Evolutionary conservation across 2,329 filamentous ascomycete species (phyloP), one percentile per base, ranked within the genome.

Genomic region (Ophiostoma pallidulum): DNA sequence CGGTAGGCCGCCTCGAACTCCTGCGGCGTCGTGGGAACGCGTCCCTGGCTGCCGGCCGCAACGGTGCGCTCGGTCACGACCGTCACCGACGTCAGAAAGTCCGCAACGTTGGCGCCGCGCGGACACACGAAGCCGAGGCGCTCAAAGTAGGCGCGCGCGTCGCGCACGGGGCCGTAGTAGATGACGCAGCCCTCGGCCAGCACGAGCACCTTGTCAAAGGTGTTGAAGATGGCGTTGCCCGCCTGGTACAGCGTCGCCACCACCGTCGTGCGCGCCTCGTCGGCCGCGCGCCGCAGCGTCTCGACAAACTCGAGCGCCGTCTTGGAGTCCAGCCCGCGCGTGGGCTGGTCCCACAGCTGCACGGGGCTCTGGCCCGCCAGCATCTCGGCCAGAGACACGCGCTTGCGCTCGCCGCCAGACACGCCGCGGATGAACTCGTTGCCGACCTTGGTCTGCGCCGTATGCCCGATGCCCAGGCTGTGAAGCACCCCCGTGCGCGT

Each of bases 331-430:
- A 86, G 64, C 2, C 82, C 82, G 48, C 71, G 70, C 0, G 80
- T 85, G 2, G 75, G 78, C 50, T 85, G 84, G 53, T 82, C 84
- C 84, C 84, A 89, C 49, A 80, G 82, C 60, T 86, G 81, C 2
- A 77, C 68, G 33, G 74, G 79, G 1, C 78, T 75, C 14, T 45
- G 38, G 0, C 69, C 69, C 7, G 74, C 72, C 50, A 84, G 76
- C 8, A 82, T 82, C 62, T 88, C 84, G 4, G 81, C 82, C 53
- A 88, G 86, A 39, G 77, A 82, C 4, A 89, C 84, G 60, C 85
- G 78, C 64, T 89, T 87, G 51, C 78, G 70, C 58, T 83, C 79
- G 31, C 79, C 79, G 7, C 79, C 79, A 16, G 72, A 77, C 2
- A 83, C 72, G 12, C 66, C 66, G n/a, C 81, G 73, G 8, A 85